Base-by-base conservation (phyloP, 2,329 filamentous ascomycete genomes). In the Stagonosporopsis rhizophila region DNA sequence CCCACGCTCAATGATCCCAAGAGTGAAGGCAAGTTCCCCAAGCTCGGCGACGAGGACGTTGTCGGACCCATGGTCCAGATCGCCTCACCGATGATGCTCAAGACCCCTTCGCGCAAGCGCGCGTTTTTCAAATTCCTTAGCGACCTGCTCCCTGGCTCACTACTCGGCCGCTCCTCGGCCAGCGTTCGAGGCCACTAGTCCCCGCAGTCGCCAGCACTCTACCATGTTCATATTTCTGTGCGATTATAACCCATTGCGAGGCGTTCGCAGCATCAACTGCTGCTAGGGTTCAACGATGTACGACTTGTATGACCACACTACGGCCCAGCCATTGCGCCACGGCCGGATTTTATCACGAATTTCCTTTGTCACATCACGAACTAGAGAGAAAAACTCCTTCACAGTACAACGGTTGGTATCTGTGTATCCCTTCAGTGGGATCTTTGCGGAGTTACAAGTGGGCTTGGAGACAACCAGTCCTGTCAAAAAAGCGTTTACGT, bases 1-100 rank as follows among this genome's bases (percentile, higher is more conserved):
- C 89, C 89, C 0, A 83, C 85, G 23, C 84, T 93, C 65, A 81
- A 88, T 60, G 87, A 90, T 71, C 82, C 88, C 52, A 75, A 82
- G 75, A 78, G 81, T 70, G 83, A 89, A 60, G 89, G 90, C 70
- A 96, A 97, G 75, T 97, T 96, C 69, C 92, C 92, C 22, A 87
- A 89, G 66, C 85, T 94, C 28, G 92, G 92, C 48, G 92, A 96
- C 68, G 89, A 93, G 67, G 93, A 96, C 75, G 96, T 97, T 72
- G 92, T 97, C 40, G 93, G 93, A 1, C 93, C 93, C 6, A 96
- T 97, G 93, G 86, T 87, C 65, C 83, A 79, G 61, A 59, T 77
- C 57, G 65, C 58, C 46, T 67, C 56, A 64, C 72, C 70, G 12
- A 68, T 72, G 54, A 75, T 78, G 52, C 77, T 77, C 34, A 71